Percentiles rank a stretch among this genome's conserved stretches.
Evolutionary conservation across 495 filamentous ascomycete species (phyloP).

Genomic region (Entonaema liquescens): DNA sequence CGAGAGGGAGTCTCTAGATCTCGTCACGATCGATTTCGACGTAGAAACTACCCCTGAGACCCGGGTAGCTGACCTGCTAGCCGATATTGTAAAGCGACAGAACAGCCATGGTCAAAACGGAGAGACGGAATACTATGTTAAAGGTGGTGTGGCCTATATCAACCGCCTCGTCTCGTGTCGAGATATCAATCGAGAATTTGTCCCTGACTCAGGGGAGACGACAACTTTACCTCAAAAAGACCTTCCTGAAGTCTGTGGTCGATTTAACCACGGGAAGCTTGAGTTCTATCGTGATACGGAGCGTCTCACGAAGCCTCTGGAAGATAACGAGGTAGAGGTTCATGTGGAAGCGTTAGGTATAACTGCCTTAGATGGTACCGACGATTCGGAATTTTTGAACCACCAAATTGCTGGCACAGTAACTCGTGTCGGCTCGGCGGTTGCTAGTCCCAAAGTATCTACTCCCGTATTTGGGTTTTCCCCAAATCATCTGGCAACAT

Average conservation of each 20-base stretch:
- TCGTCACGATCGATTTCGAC: conserved; percentile 40
- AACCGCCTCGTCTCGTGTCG: background rate
- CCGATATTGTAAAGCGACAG: background rate
- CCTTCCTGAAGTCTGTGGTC: background rate
- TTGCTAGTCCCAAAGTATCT: background rate
- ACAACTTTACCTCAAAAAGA: background rate
- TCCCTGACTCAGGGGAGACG: background rate
- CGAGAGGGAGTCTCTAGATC: conserved; percentile 48
- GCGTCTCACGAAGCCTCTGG: background rate
- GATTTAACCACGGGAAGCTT: background rate
- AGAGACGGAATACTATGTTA: background rate
- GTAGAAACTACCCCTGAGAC: conserved; percentile 27
- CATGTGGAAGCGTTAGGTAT: background rate
- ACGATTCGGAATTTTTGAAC: background rate
- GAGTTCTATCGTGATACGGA: background rate
- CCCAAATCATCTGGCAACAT: background rate
- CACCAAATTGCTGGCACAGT: background rate
- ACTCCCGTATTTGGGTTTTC: background rate
- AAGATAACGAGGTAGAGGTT: background rate
- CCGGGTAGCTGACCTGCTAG: conserved; percentile 17
- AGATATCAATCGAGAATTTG: background rate
- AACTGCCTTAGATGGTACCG: background rate
- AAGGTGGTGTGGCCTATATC: background rate
- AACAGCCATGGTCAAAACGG: conserved; percentile 1
- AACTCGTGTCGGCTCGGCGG: background rate